phyloP scores from a whole-genome alignment of 768 basidiomycete species.

The Podaxis mareebaensis region DNA sequence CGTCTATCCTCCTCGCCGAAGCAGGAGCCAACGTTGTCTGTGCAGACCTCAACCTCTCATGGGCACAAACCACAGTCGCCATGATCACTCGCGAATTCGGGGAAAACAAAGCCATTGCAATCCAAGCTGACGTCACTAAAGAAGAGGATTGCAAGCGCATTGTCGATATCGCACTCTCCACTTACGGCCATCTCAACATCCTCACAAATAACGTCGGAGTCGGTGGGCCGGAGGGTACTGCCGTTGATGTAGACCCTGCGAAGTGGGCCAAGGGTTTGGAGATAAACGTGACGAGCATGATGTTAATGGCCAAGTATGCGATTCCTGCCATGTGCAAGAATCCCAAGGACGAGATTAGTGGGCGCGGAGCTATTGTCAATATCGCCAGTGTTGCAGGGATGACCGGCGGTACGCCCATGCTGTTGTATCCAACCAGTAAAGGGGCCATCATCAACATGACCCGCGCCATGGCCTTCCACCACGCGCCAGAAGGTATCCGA shows the following conservation, averaged over 20 bases:
- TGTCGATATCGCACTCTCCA: conserved; percentile 34
- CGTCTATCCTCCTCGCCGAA: conserved; percentile 42
- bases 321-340: conserved; percentile 45
- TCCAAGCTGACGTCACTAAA: conserved; percentile 38
- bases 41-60: conserved; percentile 35
- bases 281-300: conserved; percentile 43
- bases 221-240: conserved; percentile 37
- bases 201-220: conserved; percentile 45
- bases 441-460: conserved; percentile 46
- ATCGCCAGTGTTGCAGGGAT: conserved; percentile 39
- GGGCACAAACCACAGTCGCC: conserved; percentile 37
- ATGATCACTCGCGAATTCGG: conserved; percentile 43
- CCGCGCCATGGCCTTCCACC: conserved; percentile 44
- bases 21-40: conserved; percentile 39
- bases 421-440: conserved; percentile 44
- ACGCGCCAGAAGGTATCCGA: conserved; percentile 38
- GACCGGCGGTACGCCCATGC: conserved; percentile 38
- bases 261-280: conserved; percentile 38
- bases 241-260: conserved; percentile 36
- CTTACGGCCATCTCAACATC: conserved; percentile 42
- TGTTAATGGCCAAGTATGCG: conserved; percentile 43
- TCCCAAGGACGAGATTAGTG: conserved; percentile 26
- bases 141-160: conserved; percentile 34
- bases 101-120: conserved; percentile 29
- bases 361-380: conserved; percentile 42